Conservation (phyloP, 2,329 filamentous ascomycete species). For the Thelonectria blattea region DNA sequence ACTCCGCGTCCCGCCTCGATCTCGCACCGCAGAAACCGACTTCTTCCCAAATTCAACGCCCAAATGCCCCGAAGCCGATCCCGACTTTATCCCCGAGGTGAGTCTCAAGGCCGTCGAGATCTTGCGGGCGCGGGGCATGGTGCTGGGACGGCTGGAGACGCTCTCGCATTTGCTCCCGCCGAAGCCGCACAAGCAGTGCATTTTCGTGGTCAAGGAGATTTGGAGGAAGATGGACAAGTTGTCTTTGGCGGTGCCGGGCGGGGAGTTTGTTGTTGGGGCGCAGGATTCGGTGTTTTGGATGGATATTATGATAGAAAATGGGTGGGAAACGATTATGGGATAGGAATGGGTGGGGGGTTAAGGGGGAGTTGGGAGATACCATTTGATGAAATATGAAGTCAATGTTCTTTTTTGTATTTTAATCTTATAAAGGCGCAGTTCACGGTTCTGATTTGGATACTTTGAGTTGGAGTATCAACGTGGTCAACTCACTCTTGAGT, state of each 20-base stretch:
- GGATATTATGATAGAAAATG: constrained; percentile 26
- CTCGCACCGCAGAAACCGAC: neutral
- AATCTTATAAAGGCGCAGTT: neutral
- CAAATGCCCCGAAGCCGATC: neutral
- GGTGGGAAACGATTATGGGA: constrained; percentile 26
- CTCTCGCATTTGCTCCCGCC: constrained; percentile 15
- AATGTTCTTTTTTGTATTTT: neutral
- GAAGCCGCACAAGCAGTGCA: constrained; percentile 16
- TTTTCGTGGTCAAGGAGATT: constrained; percentile 16
- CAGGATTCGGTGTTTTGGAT: constrained; percentile 24
- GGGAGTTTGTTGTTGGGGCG: neutral
- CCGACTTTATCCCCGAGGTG: constrained; percentile 11
- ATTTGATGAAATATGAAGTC: neutral
- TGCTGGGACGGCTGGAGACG: constrained; percentile 12
- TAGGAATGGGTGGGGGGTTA: neutral
- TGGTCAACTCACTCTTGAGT: neutral
- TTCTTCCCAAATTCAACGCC: neutral
- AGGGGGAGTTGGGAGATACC: neutral
- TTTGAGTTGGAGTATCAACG: too few relatives aligned
- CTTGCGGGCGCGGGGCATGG: constrained; percentile 12
- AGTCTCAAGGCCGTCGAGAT: constrained; percentile 14
- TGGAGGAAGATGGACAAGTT: constrained; percentile 23
- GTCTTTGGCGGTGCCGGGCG: neutral
- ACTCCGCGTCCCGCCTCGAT: constrained; percentile 5
- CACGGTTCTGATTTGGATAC: too few relatives aligned